These are phyloP conservation scores for Emmonsiellopsis sp. DNA, from an alignment of 2,329 filamentous ascomycete species.

Conservation along the genomic window DNA sequence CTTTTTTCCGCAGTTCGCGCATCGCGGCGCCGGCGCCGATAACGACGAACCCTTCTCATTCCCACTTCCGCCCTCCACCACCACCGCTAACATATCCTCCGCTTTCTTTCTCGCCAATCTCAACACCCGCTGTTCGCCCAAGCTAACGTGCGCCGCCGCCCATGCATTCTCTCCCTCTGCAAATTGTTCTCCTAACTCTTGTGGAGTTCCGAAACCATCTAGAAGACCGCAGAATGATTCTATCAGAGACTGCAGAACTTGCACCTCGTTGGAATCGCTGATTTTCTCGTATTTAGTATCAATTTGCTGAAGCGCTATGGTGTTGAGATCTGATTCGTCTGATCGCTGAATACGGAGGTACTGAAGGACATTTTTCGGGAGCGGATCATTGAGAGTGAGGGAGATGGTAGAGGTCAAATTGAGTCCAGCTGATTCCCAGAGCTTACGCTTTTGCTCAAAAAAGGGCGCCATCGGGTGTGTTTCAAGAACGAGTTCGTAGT, in stretches of 20 bases:
- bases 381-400: conserved; percentile 25
- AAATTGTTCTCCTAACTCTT: conserved; percentile 25
- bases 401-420: conserved; percentile 24
- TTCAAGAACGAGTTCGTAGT: conserved; percentile 29
- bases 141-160: conserved; percentile 26
- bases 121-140: conserved; percentile 26
- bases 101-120: conserved; percentile 24
- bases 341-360: conserved; percentile 30
- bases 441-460: conserved; percentile 27
- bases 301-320: conserved; percentile 15
- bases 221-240: conserved; percentile 25
- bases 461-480: conserved; percentile 26
- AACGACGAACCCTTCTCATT: conserved; percentile 8
- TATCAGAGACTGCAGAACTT: conserved; percentile 24
- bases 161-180: conserved; percentile 26
- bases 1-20: conserved; percentile 23
- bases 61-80: conserved; percentile 14
- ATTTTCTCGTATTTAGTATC: conserved; percentile 19
- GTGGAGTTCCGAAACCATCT: conserved; percentile 21
- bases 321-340: conserved; percentile 21
- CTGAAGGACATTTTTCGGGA: conserved; percentile 25
- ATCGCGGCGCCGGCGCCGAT: conserved; percentile 14
- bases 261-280: conserved; percentile 23
- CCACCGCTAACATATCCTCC: conserved; percentile 20
- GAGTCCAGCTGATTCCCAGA: conserved; percentile 27